Evolutionary conservation across 2,329 filamentous ascomycete genomes (phyloP), one percentile per base, ranked within the genome.

Genomic region (Ilyonectria robusta): DNA sequence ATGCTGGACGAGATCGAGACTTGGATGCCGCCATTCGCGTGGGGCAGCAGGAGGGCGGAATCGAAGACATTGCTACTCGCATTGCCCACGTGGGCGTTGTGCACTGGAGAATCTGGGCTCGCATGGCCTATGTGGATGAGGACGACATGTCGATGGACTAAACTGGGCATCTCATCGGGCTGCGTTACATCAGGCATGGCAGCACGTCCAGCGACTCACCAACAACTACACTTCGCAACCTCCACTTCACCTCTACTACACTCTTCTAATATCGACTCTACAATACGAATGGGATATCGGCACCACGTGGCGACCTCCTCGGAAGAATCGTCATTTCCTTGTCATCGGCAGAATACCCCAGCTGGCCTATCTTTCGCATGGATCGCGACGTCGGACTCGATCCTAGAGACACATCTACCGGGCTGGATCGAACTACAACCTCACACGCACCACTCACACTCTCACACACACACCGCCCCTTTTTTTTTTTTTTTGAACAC

Each of bases 41-140:
- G 61, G 78, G 80, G 9, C 83, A 86, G 48, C 86, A 88, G 56
- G 87, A 89, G 55, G 84, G 82, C 48, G 84, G 86, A 37, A 76
- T 93, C 42, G 85, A 87, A 48, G 91, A 94, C 65, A 89, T 97
- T 78, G 90, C 93, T 1, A 92, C 91, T 50, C 90, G 93, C 51
- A 86, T 97, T 57, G 92, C 94, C 6, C 95, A 98, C 76, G 89
- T 98, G 50, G 90, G 93, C 15, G 86, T 96, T 6, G 83, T 98
- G 26, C 94, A 98, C 80, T 98, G 95, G 94, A 88, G 93, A 55
- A 92, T 97, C 3, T 98, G 95, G 94, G 88, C 89, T 1, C 88
- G 89, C 2, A 84, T 97, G 59, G 89, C 92, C 13, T 97, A 97
- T 77, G 71, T 82, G 15, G 80, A 79, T 29, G 84, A 84, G 31